These are phyloP conservation scores for Scutellaria baicalensis DNA, from an alignment of 257 asterid genomes.

Conservation along the genomic window DNA sequence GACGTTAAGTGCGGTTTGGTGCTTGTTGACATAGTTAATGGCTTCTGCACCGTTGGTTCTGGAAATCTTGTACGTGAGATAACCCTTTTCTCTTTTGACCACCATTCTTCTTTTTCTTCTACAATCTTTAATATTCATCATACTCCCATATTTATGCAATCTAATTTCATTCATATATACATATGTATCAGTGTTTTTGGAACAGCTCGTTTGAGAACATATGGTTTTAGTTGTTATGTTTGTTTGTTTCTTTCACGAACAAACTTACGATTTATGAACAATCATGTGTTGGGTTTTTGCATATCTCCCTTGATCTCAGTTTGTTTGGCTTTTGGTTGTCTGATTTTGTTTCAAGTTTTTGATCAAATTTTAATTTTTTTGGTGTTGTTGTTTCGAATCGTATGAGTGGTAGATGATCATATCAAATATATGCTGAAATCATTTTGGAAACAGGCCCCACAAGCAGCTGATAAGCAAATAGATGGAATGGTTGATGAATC, in stretches of 20 bases:
- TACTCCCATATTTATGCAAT: not conserved
- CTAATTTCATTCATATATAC: too few relatives aligned
- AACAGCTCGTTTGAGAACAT: too few relatives aligned
- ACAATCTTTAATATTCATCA: not conserved
- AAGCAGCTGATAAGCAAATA: slow-evolving; percentile 59
- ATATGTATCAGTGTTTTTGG: not conserved
- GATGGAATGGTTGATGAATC: slow-evolving; percentile 79
- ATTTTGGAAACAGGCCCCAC: slow-evolving; percentile 62
- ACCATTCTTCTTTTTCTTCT: not conserved
- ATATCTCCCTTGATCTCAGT: not conserved
- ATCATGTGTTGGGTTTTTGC: too few relatives aligned
- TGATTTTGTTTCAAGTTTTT: not conserved
- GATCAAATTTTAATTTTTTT: not conserved
- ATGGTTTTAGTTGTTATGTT: too few relatives aligned
- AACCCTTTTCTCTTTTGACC: not conserved
- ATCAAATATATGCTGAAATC: not conserved
- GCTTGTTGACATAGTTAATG: slow-evolving; percentile 80
- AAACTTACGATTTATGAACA: too few relatives aligned
- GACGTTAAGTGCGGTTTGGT: slow-evolving; percentile 62
- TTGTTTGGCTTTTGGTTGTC: not conserved
- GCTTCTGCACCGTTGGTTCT: slow-evolving; percentile 93
- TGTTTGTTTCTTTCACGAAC: too few relatives aligned
- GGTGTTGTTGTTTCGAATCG: not conserved
- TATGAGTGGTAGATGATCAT: not conserved
- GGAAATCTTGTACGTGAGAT: slow-evolving; percentile 79